phyloP scores from a whole-genome alignment of 176 grass and related monocot genomes.

The Rhynchospora breviuscula region DNA sequence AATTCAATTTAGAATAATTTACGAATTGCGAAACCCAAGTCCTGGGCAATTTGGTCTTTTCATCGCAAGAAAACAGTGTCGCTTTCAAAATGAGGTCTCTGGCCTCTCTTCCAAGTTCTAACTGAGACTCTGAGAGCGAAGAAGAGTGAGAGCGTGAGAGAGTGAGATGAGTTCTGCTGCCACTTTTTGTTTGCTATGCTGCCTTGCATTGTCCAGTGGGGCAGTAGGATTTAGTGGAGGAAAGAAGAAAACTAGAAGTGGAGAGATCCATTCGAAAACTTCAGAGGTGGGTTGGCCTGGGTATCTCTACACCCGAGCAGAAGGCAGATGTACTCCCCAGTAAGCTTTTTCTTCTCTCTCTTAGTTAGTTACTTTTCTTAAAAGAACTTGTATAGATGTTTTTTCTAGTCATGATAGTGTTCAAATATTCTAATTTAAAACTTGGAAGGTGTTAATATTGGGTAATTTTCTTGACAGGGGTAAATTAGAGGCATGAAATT shows the following conservation, averaged over 20 bases:
- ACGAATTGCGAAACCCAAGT: background rate
- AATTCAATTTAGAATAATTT: background rate
- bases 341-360: conserved; percentile 25
- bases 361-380: background rate
- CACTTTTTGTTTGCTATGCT: conserved; percentile 28
- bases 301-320: conserved; percentile 73
- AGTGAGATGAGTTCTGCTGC: conserved; percentile 33
- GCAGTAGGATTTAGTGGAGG: conserved; percentile 25
- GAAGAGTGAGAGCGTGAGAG: conserved; percentile 13
- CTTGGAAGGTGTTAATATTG: background rate
- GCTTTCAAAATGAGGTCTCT: conserved; percentile 54
- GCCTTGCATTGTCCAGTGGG: conserved; percentile 13
- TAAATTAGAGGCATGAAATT: background rate
- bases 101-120: background rate
- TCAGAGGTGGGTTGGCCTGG: conserved; percentile 50
- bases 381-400: background rate
- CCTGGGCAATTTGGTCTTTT: background rate
- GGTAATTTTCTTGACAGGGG: background rate
- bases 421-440: background rate
- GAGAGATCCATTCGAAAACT: conserved; percentile 18
- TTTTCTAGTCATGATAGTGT: background rate
- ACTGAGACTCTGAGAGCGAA: background rate
- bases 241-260: conserved; percentile 24
- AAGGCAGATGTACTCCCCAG: conserved; percentile 87
- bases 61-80: background rate